Base-by-base conservation (phyloP, 164 flowering plant genomes). In the Macadamia integrifolia region DNA sequence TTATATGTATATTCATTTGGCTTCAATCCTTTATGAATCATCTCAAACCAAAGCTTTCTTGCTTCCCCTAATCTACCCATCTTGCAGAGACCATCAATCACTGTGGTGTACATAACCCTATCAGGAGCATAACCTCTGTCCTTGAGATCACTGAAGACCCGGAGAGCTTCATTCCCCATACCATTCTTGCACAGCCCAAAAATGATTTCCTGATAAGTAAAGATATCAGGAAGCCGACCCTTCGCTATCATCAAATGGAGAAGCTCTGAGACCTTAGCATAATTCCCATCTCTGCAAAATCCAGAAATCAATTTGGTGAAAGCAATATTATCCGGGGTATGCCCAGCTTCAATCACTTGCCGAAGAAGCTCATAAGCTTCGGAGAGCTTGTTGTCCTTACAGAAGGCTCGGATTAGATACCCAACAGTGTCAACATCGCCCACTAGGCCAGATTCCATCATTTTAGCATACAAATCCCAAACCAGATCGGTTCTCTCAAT, bases 191-290 rank as follows among this genome's bases (percentile, higher is more conserved):
- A 88, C 2, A 87, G 78, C 31, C 86, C 82, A 65, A 74, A 63
- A 17, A 91, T 81, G 50, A 89, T 72, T 66, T 71, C 80, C 74
- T 84, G 84, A 73, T 89, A 89, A 57, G 88, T 84, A 64, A 62
- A 76, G 28, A 77, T 64, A 71, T 80, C 82, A 0, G 94, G 97
- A 46, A 35, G 7, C 17, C 70, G 43, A 17, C 80, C 75, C 69
- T 69, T 82, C 0, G 79, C 88, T 61, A 91, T 84, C 97, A 91
- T 91, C 8, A 64, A 31, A 75, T 85, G 88, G 9, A 91, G 82
- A 67, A 89, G 70, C 66, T 81, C 85, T 0, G 85, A 83, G 14
- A 83, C 82, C 61, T 67, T 71, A 49, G 15, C 60, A 70, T 72
- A 78, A 3, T 80, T 49, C 73, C 74, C 57, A 9, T 69, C 43